A percentile compares a stretch with the other conserved stretches of the same genome.
Evolutionary conservation across 129 eudicot genomes (phyloP).

Genomic region (Saussurea involucrata): DNA sequence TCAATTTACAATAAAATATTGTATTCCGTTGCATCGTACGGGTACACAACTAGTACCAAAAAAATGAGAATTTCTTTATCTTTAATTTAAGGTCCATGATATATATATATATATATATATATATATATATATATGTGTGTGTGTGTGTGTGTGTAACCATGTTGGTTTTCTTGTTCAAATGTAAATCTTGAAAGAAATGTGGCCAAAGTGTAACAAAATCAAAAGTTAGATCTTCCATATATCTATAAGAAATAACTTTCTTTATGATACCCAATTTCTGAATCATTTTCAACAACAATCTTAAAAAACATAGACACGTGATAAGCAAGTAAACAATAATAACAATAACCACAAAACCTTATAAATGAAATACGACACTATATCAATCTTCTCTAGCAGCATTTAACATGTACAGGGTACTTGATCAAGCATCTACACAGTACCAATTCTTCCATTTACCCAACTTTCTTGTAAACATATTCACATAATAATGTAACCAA

Average conservation of each 20-base stretch:
- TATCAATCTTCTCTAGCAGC: not conserved
- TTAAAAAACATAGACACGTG: not conserved
- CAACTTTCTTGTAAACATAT: not conserved
- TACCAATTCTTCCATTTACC: not conserved
- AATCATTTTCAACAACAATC: not conserved
- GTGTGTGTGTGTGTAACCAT: no score
- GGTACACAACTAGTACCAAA: no score
- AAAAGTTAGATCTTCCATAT: not conserved
- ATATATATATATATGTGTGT: no score
- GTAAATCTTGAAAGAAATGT: no score
- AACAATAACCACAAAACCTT: not conserved
- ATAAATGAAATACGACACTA: not conserved
- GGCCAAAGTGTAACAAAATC: no score
- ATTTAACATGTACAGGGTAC: not conserved
- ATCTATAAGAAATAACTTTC: not conserved
- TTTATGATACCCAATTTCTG: not conserved
- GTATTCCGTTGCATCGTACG: no score
- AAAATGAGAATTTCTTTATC: no score
- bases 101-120: no score
- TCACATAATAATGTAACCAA: not conserved
- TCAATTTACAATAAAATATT: no score
- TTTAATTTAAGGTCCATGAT: no score
- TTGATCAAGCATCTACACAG: not conserved
- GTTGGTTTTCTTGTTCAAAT: no score
- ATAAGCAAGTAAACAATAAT: not conserved